Evolutionary conservation across 73 alveolate species (phyloP).

Genomic region (Blepharisma stoltei): DNA sequence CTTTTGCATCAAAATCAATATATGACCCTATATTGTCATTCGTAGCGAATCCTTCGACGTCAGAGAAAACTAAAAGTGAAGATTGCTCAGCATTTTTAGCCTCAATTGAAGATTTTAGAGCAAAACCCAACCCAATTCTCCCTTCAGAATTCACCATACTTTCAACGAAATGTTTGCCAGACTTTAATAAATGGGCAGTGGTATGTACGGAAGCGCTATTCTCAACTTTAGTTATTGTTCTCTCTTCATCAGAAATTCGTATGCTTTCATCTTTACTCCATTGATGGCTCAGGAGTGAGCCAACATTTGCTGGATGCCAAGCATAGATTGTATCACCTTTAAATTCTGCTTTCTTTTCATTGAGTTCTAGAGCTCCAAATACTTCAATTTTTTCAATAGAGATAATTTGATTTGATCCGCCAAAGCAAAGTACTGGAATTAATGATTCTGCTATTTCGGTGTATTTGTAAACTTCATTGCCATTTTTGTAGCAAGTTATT

Average conservation of each 20-base stretch:
- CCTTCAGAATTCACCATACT: neutral
- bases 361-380: neutral
- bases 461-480: neutral
- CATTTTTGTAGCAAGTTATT: neutral
- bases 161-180: neutral
- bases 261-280: neutral
- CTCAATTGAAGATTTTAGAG: neutral
- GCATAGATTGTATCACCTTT: neutral
- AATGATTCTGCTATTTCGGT: neutral
- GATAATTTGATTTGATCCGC: neutral
- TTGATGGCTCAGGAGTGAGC: neutral
- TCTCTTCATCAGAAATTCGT: neutral
- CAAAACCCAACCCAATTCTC: neutral
- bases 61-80: neutral
- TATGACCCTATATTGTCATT: neutral
- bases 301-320: neutral
- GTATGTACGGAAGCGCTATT: neutral
- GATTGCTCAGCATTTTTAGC: neutral
- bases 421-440: conserved; percentile 12
- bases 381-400: neutral
- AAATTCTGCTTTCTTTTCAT: neutral
- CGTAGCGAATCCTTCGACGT: neutral
- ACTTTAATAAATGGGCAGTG: neutral
- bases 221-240: neutral
- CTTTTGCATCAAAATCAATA: neutral